A percentile compares a stretch with the other conserved stretches of the same genome.
Conservation (phyloP, 129 eudicot genomes). For the Chrysanthemum seticuspe region DNA sequence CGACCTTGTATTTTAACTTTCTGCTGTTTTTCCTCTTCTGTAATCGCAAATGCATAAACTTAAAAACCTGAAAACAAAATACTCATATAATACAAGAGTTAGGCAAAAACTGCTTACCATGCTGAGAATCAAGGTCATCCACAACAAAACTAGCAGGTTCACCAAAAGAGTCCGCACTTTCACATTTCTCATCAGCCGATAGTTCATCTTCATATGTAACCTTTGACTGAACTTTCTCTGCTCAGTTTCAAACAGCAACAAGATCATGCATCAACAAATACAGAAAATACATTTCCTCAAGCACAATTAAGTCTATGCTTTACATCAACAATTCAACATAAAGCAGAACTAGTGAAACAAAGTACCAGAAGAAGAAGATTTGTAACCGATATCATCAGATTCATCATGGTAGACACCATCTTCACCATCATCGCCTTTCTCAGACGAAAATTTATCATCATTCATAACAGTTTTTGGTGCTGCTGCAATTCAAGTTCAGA, state of each 20-base stretch:
- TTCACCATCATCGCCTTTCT: constrained; percentile 22
- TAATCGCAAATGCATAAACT: constrained; percentile 14
- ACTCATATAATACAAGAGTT: background rate
- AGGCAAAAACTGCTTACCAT: constrained; percentile 23
- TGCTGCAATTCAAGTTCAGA: constrained; percentile 20
- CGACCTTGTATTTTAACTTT: constrained; percentile 75
- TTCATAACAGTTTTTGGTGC: constrained; percentile 9
- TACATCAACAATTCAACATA: too few species aligned
- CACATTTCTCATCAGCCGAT: constrained; percentile 7
- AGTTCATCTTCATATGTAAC: constrained; percentile 17
- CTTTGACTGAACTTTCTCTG: constrained; percentile 5
- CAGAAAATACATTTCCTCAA: background rate
- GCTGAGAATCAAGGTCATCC: constrained; percentile 33
- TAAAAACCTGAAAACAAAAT: constrained; percentile 3
- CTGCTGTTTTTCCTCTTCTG: constrained; percentile 35
- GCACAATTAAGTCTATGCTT: background rate
- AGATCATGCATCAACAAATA: background rate
- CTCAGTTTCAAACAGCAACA: constrained; percentile 18
- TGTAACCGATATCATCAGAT: background rate
- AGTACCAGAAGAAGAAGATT: constrained; percentile 21
- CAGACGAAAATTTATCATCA: constrained; percentile 2
- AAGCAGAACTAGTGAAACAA: background rate
- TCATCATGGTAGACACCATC: constrained; percentile 12
- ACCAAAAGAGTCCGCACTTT: constrained; percentile 15
- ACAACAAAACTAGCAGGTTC: constrained; percentile 18